Evolutionary conservation across 1,284 basidiomycete species (phyloP).

Genomic region (Serendipita sp.): DNA sequence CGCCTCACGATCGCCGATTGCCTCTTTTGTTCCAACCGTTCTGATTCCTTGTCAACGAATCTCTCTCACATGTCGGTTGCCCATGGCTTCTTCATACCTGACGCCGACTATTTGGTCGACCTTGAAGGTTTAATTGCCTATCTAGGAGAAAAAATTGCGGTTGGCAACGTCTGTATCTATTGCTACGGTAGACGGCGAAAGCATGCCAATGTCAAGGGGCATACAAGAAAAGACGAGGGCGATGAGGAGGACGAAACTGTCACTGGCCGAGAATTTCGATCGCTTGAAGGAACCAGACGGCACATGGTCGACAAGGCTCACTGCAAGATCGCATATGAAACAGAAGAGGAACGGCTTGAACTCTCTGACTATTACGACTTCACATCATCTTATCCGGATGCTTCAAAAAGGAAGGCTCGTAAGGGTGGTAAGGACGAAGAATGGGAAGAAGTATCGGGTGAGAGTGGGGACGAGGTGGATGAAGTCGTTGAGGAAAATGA

Average conservation of each 20-base stretch:
- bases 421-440: constrained; percentile 32
- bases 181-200: constrained; percentile 48
- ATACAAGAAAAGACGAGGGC: background rate
- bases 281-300: constrained; percentile 72
- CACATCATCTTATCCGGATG: constrained; percentile 60
- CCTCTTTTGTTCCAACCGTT: constrained; percentile 67
- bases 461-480: constrained; percentile 14
- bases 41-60: constrained; percentile 47
- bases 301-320: constrained; percentile 93
- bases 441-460: constrained; percentile 41
- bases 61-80: constrained; percentile 74
- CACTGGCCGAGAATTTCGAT: constrained; percentile 57
- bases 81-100: constrained; percentile 96
- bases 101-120: constrained; percentile 82
- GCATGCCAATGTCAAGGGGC: background rate
- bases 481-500: constrained; percentile 17
- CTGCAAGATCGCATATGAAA: constrained; percentile 90
- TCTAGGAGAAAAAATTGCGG: constrained; percentile 85
- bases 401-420: constrained; percentile 22
- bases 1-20: constrained; percentile 54
- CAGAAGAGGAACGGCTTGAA: constrained; percentile 69
- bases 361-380: constrained; percentile 94
- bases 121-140: constrained; percentile 69
- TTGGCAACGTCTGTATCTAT: constrained; percentile 86
- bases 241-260: background rate